These are phyloP conservation scores for Bidens hawaiensis DNA, from an alignment of 140 eudicot genomes.

Conservation along the genomic window DNA sequence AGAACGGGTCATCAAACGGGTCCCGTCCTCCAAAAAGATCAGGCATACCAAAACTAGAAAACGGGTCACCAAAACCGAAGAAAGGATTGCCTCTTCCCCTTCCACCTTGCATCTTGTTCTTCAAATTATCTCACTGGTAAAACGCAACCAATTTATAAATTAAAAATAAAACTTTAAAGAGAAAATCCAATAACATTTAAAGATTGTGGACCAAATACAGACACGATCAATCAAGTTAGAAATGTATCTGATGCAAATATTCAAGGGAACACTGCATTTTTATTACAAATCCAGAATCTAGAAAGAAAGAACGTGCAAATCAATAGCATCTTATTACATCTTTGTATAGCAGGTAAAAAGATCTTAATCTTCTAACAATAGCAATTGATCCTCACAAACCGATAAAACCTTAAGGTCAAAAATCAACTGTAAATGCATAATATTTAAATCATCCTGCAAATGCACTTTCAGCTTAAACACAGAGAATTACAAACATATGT, in stretches of 20 bases:
- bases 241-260: neutral
- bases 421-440: neutral
- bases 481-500: no score
- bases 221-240: conserved; percentile 42
- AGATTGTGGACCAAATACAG: conserved; percentile 25
- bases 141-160: neutral
- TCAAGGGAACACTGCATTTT: no score
- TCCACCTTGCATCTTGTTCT: conserved; percentile 58
- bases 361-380: neutral
- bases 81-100: conserved; percentile 55
- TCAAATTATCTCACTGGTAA: conserved; percentile 13
- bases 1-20: conserved; percentile 92
- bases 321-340: neutral
- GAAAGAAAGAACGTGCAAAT: neutral
- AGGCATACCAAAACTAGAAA: conserved; percentile 52
- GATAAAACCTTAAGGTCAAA: neutral
- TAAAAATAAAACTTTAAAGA: neutral
- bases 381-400: neutral
- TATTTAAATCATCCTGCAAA: neutral
- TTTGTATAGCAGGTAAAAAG: no score
- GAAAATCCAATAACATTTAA: neutral
- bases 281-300: neutral
- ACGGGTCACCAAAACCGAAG: conserved; percentile 55
- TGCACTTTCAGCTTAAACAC: neutral
- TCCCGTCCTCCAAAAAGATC: conserved; percentile 63